Base-by-base conservation (phyloP, 352 stramenopile species). In the Phytophthora lateralis region DNA sequence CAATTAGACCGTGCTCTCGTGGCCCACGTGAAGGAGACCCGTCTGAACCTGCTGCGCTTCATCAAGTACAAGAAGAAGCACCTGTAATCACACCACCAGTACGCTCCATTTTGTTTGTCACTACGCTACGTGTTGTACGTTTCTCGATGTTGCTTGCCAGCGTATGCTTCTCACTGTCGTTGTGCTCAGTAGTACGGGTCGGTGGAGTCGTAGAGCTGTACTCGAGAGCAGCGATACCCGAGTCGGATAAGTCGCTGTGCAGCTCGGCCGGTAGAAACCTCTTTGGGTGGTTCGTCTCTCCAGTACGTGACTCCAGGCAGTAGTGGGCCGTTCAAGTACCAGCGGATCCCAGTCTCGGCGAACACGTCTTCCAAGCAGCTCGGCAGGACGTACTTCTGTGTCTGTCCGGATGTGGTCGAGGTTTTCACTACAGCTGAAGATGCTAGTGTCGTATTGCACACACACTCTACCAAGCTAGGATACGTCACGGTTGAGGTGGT, bases 11-110 rank as follows among this genome's bases (percentile, higher is more conserved):
- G 88, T 41, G 84, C 78, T 24, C 65, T 96, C 8, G 75, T 91
- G 21, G 84, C 84, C 0, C 88, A 96, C 66, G 67, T 94, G 34
- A 95, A 95, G 69, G 88, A 96, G 68, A 93, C 86, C 26, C 83
- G 85, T 6, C 61, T 95, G 45, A 96, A 96, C 74, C 78, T 96
- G 60, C 64, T 84, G 50, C 85, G 88, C 39, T 96, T 96, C 60
- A 89, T 96, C 71, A 96, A 96, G 82, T 96, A 96, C 82, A 96
- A 96, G 79, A 95, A 95, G 76, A 89, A 85, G 66, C 82, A 92
- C 55, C 48, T 91, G 74, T 90, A 75, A 83, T 62, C 41, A 41
- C 59, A 64, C 41, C 21, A 55, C 26, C 30, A 46, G 48, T 57
- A 69, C 69, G 58, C 34, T 41, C 52, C 47, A 39, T 47, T 49